Evolutionary conservation across 2,329 filamentous ascomycete species (phyloP).

Genomic region (Phaeoacremonium minimum): DNA sequence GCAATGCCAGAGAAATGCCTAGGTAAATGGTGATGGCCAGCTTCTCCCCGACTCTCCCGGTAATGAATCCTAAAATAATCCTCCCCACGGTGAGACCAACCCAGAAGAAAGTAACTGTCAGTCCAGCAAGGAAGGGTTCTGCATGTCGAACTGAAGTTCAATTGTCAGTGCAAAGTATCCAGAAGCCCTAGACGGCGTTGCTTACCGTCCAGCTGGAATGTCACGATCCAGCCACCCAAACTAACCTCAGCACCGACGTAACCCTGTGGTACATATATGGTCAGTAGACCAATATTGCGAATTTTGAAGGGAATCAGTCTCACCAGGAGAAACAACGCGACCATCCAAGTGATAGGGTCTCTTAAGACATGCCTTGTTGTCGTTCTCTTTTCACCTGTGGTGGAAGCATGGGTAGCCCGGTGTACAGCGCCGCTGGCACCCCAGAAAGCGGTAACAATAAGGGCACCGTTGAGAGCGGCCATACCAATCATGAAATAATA

Average conservation of each 20-base stretch:
- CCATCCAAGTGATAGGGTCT: slow-evolving; percentile 63
- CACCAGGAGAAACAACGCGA: slow-evolving; percentile 69
- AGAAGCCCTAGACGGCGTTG: too few relatives aligned
- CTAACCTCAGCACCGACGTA: slow-evolving; percentile 79
- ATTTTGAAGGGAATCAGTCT: too few relatives aligned
- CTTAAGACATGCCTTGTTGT: slow-evolving; percentile 40
- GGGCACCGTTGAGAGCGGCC: slow-evolving; percentile 49
- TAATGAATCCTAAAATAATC: slow-evolving; percentile 71
- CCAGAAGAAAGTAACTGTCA: slow-evolving; percentile 81
- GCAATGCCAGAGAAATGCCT: slow-evolving; percentile 54
- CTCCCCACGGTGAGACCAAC: slow-evolving; percentile 73
- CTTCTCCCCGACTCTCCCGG: slow-evolving; percentile 69
- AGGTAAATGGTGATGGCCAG: slow-evolving; percentile 61
- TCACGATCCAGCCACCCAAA: slow-evolving; percentile 63
- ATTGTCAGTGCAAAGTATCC: too few relatives aligned
- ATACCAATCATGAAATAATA: slow-evolving; percentile 70
- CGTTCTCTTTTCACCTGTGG: slow-evolving; percentile 31
- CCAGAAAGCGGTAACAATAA: slow-evolving; percentile 58
- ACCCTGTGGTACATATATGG: too few relatives aligned
- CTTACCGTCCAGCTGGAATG: slow-evolving; percentile 75
- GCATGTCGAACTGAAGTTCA: slow-evolving; percentile 74
- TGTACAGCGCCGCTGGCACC: slow-evolving; percentile 53
- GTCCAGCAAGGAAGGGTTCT: slow-evolving; percentile 65
- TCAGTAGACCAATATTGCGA: too few relatives aligned
- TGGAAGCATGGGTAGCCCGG: slow-evolving; percentile 29